phyloP scores from a whole-genome alignment of 108 stramenopile genomes.

The Cyclotella kingstonii region DNA sequence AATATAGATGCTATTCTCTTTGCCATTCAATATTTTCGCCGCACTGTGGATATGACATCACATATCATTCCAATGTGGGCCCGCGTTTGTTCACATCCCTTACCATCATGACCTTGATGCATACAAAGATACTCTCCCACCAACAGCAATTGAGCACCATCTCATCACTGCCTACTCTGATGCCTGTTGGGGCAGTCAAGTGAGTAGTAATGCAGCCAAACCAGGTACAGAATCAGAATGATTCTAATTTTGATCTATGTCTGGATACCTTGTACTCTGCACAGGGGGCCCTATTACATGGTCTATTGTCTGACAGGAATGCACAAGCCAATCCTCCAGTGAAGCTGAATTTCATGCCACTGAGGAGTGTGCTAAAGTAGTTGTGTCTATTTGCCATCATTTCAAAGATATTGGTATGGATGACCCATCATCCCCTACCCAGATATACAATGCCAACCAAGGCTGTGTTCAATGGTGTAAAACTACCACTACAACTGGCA shows the following conservation, averaged over 20 bases:
- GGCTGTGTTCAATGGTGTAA: slow-evolving; percentile 1
- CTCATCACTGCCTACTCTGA: background rate
- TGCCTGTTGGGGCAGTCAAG: slow-evolving; percentile 11
- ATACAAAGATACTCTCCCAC: slow-evolving; percentile 5
- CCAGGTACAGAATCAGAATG: background rate
- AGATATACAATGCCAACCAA: slow-evolving; percentile 14
- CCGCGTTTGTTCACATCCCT: slow-evolving; percentile 1
- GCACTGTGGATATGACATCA: too few species aligned
- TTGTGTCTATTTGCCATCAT: background rate
- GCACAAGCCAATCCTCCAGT: background rate
- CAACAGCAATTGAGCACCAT: background rate
- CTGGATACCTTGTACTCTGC: background rate
- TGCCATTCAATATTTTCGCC: too few species aligned
- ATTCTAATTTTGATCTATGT: slow-evolving; percentile 2
- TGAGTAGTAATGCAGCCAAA: background rate
- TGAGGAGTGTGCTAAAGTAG: background rate
- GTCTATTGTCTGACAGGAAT: background rate
- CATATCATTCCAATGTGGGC: too few species aligned
- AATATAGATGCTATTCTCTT: too few species aligned
- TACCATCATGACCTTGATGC: slow-evolving; percentile 5
- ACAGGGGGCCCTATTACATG: slow-evolving; percentile 5
- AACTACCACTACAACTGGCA: slow-evolving; percentile 5
- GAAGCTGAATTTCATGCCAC: slow-evolving; percentile 7
- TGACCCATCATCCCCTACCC: background rate
- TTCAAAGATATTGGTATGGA: background rate